Percentiles rank a stretch among this genome's conserved stretches.
Evolutionary conservation across 306 rosid species (phyloP).

Genomic region (Vigna angularis): DNA sequence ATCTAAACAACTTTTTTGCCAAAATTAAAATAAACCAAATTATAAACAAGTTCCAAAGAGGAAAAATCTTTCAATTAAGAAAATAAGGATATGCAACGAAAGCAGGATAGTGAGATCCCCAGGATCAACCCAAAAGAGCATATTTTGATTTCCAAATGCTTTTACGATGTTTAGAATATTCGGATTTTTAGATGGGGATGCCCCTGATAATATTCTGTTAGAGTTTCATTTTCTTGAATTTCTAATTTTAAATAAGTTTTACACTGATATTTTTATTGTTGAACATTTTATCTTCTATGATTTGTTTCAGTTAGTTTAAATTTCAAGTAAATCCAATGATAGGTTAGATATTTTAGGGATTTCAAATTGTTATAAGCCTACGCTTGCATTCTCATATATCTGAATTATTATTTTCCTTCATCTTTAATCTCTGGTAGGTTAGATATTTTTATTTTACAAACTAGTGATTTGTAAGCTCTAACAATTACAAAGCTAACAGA

Average conservation of each 20-base stretch:
- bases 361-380: neutral
- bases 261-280: neutral
- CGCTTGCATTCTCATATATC: too few species aligned
- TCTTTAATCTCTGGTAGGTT: too few species aligned
- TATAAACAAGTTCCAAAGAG: neutral
- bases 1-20: conserved; percentile 1
- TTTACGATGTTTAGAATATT: conserved; percentile 8
- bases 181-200: neutral
- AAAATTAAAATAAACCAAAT: neutral
- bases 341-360: neutral
- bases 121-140: conserved; percentile 8
- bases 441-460: too few species aligned
- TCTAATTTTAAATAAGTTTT: neutral
- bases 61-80: neutral
- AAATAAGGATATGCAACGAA: neutral
- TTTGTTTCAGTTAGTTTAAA: neutral
- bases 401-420: too few species aligned
- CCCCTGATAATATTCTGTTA: neutral
- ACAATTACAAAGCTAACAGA: too few species aligned
- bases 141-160: neutral
- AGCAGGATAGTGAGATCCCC: conserved; percentile 2
- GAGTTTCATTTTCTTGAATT: too few species aligned
- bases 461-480: too few species aligned
- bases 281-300: neutral
- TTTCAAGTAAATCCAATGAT: neutral